Evolutionary conservation across 2,329 filamentous ascomycete genomes (phyloP).

Genomic region (Cucurbitaria berberidis): DNA sequence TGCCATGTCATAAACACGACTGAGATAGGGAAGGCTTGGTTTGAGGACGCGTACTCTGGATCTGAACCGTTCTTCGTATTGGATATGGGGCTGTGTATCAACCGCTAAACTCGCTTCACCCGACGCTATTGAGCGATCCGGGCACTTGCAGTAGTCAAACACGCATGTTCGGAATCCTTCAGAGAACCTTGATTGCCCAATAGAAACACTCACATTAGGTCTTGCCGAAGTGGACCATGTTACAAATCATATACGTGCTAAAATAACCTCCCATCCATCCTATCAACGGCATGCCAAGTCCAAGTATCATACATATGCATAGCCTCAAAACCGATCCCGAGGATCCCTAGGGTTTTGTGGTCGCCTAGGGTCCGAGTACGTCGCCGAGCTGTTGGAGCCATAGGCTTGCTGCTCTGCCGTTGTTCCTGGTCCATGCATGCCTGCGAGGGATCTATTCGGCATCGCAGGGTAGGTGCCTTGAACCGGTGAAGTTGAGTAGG

Average conservation of each 20-base stretch:
- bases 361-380: slow-evolving; percentile 28
- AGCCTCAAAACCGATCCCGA: slow-evolving; percentile 28
- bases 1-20: neutral
- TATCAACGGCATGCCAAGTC: slow-evolving; percentile 3
- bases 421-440: slow-evolving; percentile 16
- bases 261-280: neutral
- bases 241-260: neutral
- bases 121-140: neutral
- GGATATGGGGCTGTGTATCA: neutral
- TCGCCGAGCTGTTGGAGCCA: slow-evolving; percentile 7
- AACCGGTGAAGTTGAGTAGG: slow-evolving; percentile 21
- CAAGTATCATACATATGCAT: slow-evolving; percentile 15
- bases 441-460: slow-evolving; percentile 12
- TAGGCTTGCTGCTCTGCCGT: slow-evolving; percentile 17
- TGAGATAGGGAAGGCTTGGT: neutral
- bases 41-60: neutral
- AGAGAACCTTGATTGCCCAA: neutral
- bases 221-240: neutral
- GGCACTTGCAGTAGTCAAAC: neutral
- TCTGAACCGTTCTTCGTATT: neutral
- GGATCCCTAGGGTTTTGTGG: slow-evolving; percentile 19
- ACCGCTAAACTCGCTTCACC: neutral
- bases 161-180: neutral
- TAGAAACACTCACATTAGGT: neutral
- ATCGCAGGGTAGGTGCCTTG: slow-evolving; percentile 17